A percentile compares a stretch with the other conserved stretches of the same genome.
Conservation (phyloP, 495 filamentous ascomycete species). For the Hyaloscypha finlandica region DNA sequence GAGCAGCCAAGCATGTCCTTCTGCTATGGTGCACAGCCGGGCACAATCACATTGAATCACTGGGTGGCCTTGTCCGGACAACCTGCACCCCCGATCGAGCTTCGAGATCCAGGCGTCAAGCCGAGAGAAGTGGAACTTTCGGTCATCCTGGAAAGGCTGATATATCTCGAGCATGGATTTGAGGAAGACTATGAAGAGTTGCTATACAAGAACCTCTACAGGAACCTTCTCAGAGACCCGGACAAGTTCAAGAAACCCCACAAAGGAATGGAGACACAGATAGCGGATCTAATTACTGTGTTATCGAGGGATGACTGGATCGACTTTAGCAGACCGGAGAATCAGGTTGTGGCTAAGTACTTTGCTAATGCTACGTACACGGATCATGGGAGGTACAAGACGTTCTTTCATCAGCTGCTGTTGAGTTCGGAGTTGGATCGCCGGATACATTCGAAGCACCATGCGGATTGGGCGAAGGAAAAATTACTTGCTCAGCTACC, state of each 20-base stretch:
- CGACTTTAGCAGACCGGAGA: conserved; percentile 63
- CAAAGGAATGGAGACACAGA: conserved; percentile 63
- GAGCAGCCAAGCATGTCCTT: conserved; percentile 67
- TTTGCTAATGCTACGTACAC: conserved; percentile 49
- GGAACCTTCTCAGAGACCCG: conserved; percentile 51
- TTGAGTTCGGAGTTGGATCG: conserved; percentile 68
- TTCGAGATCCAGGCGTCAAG: conserved; percentile 50
- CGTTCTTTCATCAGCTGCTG: conserved; percentile 72
- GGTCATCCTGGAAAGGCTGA: conserved; percentile 55
- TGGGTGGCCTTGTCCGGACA: conserved; percentile 54
- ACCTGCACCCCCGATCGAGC: conserved; percentile 45
- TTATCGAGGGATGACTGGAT: conserved; percentile 65
- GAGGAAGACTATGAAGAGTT: conserved; percentile 57
- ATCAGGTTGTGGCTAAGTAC: conserved; percentile 67
- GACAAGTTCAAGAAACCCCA: conserved; percentile 52
- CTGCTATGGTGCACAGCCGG: conserved; percentile 57
- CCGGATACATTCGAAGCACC: conserved; percentile 56
- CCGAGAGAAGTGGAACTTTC: conserved; percentile 55
- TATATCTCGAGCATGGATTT: conserved; percentile 54
- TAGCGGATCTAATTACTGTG: conserved; percentile 65
- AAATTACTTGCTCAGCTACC: conserved; percentile 60
- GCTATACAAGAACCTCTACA: conserved; percentile 56
- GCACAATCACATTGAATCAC: conserved; percentile 62
- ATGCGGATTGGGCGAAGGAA: conserved; percentile 54
- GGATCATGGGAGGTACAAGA: conserved; percentile 46